These are phyloP conservation scores for Agrocybe praecox DNA, from an alignment of 768 basidiomycete species.

Conservation along the genomic window DNA sequence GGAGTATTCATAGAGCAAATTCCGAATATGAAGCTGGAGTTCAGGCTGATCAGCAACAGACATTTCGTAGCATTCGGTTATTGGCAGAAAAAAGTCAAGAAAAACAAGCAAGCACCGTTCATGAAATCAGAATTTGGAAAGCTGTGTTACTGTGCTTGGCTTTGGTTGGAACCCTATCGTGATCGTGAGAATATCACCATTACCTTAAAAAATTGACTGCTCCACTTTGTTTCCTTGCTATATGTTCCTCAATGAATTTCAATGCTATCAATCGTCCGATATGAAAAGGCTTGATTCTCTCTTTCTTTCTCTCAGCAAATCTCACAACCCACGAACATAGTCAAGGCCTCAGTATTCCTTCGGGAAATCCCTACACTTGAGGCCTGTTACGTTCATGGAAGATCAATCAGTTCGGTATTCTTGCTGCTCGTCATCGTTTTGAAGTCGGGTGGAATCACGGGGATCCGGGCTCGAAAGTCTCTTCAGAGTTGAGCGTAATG, in stretches of 20 bases:
- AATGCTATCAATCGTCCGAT: not conserved
- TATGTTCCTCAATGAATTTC: not conserved
- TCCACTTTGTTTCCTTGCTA: too few species aligned
- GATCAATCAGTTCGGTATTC: slow-evolving; percentile 40
- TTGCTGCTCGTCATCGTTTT: slow-evolving; percentile 61
- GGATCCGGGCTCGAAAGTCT: slow-evolving; percentile 45
- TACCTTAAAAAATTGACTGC: too few species aligned
- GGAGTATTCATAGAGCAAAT: slow-evolving; percentile 56
- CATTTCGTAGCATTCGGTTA: not conserved
- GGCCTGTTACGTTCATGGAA: slow-evolving; percentile 81
- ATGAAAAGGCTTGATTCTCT: too few species aligned
- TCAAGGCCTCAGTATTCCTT: slow-evolving; percentile 58
- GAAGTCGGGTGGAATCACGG: slow-evolving; percentile 48
- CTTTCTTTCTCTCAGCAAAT: not conserved
- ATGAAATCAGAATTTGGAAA: too few species aligned
- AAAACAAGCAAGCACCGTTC: too few species aligned
- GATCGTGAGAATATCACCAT: too few species aligned
- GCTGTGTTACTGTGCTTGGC: not conserved
- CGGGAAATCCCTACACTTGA: slow-evolving; percentile 37
- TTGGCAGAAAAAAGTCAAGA: too few species aligned
- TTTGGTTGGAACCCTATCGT: not conserved
- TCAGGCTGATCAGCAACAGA: slow-evolving; percentile 4
- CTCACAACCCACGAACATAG: slow-evolving; percentile 53
- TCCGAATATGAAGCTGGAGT: slow-evolving; percentile 50
- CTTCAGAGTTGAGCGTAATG: slow-evolving; percentile 61